Evolutionary conservation across 2,329 filamentous ascomycete species (phyloP), one percentile per base, ranked within the genome.

Genomic region (Fulvia fulva): DNA sequence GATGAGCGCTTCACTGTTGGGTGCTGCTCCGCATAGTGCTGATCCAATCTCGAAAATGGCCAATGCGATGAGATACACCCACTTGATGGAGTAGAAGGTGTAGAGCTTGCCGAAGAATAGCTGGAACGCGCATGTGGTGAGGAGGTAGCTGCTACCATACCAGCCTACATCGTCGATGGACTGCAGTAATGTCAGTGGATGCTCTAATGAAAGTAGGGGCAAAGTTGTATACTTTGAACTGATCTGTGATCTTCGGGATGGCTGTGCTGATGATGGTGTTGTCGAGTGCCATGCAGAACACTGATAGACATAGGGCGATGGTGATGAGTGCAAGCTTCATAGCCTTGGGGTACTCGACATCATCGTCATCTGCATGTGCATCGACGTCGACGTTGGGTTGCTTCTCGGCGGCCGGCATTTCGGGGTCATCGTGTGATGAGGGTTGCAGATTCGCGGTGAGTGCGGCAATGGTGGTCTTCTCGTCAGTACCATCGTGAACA

Each of bases 31-130:
- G 59, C 80, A 82, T 55, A 83, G 71, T 12, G 79, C 70, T n/a
- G 76, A 79, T 19, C 81, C 81, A 53, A 82, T 56, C 64, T 81
- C 79, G 67, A 83, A 83, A 66, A 80, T 75, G 59, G 72, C 63
- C 23, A 81, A 70, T 0, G 76, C 75, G 16, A 61, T 60, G 8
- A 81, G 61, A 65, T 75, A 81, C 45, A 78, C 69, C 73, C 73
- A 78, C 67, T 81, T 82, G 66, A 76, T 67, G 1, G 68, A 68
- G 65, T 77, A 79, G 69, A 75, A 78, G 28, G 76, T 78, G 67
- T 79, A 80, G 53, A 80, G 71, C 16, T 76, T 74, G n/a, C 76
- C 77, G 62, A 75, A 80, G 43, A 78, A 66, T 5, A 79, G 68
- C 58, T 78, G 77, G 51, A 72, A 67, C 7, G 69, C 64, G 60